Conservation (phyloP, 345 rosid species). For the Ceriops tagal region DNA sequence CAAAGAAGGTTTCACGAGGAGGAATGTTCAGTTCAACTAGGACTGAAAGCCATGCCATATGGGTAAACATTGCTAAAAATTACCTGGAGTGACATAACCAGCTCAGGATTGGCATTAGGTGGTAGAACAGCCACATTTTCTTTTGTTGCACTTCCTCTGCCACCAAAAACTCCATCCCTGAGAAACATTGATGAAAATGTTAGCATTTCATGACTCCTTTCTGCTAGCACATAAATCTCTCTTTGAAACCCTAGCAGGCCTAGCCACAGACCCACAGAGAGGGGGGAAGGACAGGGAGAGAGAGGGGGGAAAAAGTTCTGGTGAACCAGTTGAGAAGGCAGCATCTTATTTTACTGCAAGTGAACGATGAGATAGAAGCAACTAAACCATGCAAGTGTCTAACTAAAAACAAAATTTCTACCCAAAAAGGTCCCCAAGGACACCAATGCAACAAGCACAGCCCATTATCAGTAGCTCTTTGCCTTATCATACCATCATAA, state of each 20-base stretch:
- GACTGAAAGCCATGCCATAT: constrained; percentile 5
- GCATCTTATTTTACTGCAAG: too few species aligned
- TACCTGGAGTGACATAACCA: constrained; percentile 44
- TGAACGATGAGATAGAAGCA: too few species aligned
- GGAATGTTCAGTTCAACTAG: constrained; percentile 3
- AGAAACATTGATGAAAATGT: constrained; percentile 10
- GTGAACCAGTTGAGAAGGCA: too few species aligned
- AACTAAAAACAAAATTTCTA: too few species aligned
- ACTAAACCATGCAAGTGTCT: too few species aligned
- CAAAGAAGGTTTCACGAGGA: background rate
- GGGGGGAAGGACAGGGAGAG: too few species aligned
- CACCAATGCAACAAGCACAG: too few species aligned
- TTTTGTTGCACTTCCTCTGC: constrained; percentile 33
- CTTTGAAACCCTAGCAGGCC: background rate
- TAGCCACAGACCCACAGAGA: too few species aligned
- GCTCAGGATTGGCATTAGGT: constrained; percentile 26
- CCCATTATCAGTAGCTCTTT: background rate
- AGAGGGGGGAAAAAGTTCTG: too few species aligned
- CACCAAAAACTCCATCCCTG: constrained; percentile 41
- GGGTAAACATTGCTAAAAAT: background rate
- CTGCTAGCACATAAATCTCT: constrained; percentile 3
- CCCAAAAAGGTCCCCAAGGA: too few species aligned
- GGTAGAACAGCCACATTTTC: constrained; percentile 17
- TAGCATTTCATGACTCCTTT: constrained; percentile 3
- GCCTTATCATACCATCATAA: background rate